Conservation (phyloP, 106 monocot species). For the Dendrobium officinale region DNA sequence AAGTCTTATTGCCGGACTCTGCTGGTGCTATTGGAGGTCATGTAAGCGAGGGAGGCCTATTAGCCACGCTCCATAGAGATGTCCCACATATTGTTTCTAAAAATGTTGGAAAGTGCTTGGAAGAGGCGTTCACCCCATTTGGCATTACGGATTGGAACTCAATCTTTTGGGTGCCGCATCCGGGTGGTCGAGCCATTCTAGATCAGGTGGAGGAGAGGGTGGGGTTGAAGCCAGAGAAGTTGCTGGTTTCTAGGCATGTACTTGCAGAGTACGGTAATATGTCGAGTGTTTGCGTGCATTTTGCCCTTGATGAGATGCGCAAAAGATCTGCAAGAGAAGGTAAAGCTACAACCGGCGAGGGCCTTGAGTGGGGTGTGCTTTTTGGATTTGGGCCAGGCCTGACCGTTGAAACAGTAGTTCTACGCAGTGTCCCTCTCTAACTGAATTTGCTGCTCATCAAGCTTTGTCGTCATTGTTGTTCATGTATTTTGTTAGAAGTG, state of each 20-base stretch:
- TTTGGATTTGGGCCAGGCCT: conserved; percentile 5
- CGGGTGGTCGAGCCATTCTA: neutral
- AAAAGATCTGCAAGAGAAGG: neutral
- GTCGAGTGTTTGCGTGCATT: conserved; percentile 7
- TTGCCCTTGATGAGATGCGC: conserved; percentile 3
- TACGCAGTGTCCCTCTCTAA: conserved; percentile 1
- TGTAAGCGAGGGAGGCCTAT: neutral
- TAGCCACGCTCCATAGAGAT: conserved; percentile 1
- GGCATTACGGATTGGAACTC: conserved; percentile 7
- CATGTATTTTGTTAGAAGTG: too few species aligned
- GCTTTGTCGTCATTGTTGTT: too few species aligned
- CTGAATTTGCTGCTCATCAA: too few species aligned
- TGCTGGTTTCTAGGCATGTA: neutral
- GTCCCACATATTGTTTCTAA: neutral
- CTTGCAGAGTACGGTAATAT: conserved; percentile 3
- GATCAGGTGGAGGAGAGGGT: conserved; percentile 1
- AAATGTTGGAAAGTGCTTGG: neutral
- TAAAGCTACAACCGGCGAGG: neutral
- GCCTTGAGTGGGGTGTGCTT: conserved; percentile 4
- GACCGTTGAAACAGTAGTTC: conserved; percentile 7
- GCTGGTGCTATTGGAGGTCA: conserved; percentile 4
- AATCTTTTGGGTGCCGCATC: conserved; percentile 3
- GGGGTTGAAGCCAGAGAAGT: neutral
- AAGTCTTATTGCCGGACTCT: neutral
- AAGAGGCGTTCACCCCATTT: neutral